Evolutionary conservation across 441 rosid species (phyloP).

Genomic region (Francoa sonchifolia): DNA sequence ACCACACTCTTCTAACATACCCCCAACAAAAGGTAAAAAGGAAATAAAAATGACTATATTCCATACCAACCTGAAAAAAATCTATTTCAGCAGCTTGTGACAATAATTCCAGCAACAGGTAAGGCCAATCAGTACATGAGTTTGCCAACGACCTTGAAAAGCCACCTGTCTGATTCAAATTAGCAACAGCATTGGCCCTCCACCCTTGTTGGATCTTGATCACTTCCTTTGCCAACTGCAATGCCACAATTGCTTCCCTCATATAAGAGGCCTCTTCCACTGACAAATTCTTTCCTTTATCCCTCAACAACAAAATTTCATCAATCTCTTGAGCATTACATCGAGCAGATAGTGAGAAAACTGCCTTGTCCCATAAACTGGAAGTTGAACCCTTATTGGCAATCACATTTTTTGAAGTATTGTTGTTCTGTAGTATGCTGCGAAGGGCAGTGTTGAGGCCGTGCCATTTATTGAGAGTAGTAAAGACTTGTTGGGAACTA

Average conservation of each 20-base stretch:
- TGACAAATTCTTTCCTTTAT: conserved; percentile 39
- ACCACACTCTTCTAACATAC: no score
- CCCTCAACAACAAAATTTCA: conserved; percentile 37
- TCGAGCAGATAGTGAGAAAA: conserved; percentile 53
- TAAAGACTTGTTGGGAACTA: conserved; percentile 64
- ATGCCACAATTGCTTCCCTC: conserved; percentile 58
- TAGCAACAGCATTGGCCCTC: conserved; percentile 80
- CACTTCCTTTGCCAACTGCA: conserved; percentile 79
- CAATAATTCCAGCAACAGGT: conserved; percentile 70
- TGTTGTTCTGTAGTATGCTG: conserved; percentile 26
- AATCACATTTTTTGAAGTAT: conserved; percentile 18
- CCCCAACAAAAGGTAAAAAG: not conserved
- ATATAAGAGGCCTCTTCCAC: conserved; percentile 70
- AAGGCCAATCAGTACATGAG: conserved; percentile 89
- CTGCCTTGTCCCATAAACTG: conserved; percentile 70
- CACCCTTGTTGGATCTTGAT: conserved; percentile 48
- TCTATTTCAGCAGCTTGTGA: conserved; percentile 86
- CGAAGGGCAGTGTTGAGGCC: conserved; percentile 53
- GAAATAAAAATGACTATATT: conserved; percentile 1
- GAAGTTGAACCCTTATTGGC: conserved; percentile 42
- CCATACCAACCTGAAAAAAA: conserved; percentile 91
- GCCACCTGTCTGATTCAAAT: conserved; percentile 54
- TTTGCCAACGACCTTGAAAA: conserved; percentile 74
- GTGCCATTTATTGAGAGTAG: conserved; percentile 76
- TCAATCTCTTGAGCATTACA: conserved; percentile 66